These are phyloP conservation scores for Euptelea pleiosperma DNA, from an alignment of 164 flowering plant genomes.

Conservation along the genomic window DNA sequence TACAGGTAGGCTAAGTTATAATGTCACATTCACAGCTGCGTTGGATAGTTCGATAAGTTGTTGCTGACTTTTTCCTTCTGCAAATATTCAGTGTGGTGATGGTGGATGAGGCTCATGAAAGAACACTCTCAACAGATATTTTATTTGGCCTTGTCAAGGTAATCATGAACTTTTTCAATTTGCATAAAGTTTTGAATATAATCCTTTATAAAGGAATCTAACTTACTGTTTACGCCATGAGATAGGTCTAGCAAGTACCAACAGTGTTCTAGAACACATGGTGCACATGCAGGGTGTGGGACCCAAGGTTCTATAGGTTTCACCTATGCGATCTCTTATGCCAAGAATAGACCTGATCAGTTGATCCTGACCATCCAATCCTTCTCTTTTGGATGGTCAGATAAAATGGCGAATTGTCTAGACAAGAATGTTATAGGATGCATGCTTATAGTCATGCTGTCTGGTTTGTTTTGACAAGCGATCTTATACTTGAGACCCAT, in stretches of 20 bases:
- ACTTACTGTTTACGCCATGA: neutral
- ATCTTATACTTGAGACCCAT: too few relatives aligned
- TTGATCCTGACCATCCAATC: too few relatives aligned
- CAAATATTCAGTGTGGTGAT: slow-evolving; percentile 68
- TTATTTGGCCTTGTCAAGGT: slow-evolving; percentile 92
- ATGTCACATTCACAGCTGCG: neutral
- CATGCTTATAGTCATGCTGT: too few relatives aligned
- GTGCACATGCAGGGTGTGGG: too few relatives aligned
- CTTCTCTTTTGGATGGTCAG: too few relatives aligned
- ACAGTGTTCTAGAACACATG: too few relatives aligned
- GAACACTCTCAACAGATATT: slow-evolving; percentile 93
- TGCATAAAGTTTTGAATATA: neutral
- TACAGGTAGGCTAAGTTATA: slow-evolving; percentile 55
- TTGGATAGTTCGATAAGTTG: neutral
- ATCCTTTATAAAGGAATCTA: neutral
- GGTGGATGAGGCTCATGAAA: slow-evolving; percentile 99
- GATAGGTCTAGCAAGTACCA: neutral
- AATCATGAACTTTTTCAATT: slow-evolving; percentile 19
- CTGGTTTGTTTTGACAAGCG: too few relatives aligned
- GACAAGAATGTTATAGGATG: too few relatives aligned
- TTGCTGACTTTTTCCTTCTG: slow-evolving; percentile 5
- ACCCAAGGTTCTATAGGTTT: too few relatives aligned
- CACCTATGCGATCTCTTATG: too few relatives aligned
- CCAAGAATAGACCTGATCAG: too few relatives aligned
- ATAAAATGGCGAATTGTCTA: too few relatives aligned